A percentile compares a stretch with the other conserved stretches of the same genome.
Evolutionary conservation across 345 rosid species (phyloP).

Genomic region (Isatis tinctoria): DNA sequence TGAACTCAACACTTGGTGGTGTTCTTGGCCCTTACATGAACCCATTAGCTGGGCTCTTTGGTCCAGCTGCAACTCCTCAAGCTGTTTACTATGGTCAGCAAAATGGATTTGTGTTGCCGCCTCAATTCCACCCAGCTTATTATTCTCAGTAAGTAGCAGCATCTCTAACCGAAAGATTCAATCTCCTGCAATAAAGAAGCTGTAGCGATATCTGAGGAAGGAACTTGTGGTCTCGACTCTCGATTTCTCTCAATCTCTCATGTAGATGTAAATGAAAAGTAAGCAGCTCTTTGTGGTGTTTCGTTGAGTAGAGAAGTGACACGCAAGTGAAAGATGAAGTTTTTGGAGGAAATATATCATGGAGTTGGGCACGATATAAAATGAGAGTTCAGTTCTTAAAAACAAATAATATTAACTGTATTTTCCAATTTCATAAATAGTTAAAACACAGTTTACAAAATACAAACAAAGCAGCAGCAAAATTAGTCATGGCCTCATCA

Average conservation of each 20-base stretch:
- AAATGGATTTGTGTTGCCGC: constrained; percentile 42
- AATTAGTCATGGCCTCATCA: background rate
- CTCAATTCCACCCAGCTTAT: constrained; percentile 47
- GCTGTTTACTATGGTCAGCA: constrained; percentile 42
- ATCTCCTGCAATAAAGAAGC: constrained; percentile 10
- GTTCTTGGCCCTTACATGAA: constrained; percentile 34
- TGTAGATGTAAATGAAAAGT: background rate
- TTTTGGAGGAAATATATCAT: background rate
- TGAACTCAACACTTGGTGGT: constrained; percentile 29
- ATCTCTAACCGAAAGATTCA: constrained; percentile 42
- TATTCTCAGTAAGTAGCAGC: constrained; percentile 45
- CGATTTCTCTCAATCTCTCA: background rate
- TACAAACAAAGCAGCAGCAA: background rate
- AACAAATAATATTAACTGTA: background rate
- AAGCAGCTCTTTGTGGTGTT: background rate
- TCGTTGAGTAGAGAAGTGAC: background rate
- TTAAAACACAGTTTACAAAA: background rate
- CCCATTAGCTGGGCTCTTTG: constrained; percentile 35
- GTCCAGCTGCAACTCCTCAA: constrained; percentile 37
- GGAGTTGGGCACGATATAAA: background rate
- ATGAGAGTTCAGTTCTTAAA: background rate
- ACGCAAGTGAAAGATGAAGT: background rate
- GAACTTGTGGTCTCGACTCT: background rate
- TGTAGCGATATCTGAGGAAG: background rate
- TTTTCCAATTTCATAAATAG: background rate